Base-by-base conservation (phyloP, 352 stramenopile genomes). In the Nothophytophthora sp. region DNA sequence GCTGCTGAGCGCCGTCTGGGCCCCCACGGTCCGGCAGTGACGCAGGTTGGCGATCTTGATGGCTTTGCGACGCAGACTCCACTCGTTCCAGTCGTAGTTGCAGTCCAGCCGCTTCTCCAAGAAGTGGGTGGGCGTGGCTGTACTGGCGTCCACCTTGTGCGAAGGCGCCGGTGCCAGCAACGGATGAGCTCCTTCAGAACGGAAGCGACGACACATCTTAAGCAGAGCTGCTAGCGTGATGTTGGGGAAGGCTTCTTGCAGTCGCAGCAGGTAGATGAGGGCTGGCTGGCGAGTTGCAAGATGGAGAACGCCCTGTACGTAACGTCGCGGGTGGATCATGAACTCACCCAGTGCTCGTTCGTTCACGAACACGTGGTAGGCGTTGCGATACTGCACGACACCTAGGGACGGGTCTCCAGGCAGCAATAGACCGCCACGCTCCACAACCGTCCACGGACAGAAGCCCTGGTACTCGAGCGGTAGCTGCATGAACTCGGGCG, bases 61-160 rank as follows among this genome's bases (percentile, higher is more conserved):
- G 19, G 90, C 90, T 28, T 88, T 83, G 32, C 88, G 81, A 12
- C 93, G 77, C 36, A 98, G 69, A 43, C 77, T 89, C 94, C 94
- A 98, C 63, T 98, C 92, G 71, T 98, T 98, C 90, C 92, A 98
- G 42, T 96, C 83, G 67, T 98, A 98, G 35, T 84, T 81, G 52
- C 79, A 79, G 71, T 97, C 92, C 15, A 97, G 87, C 55, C 88
- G 64, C 64, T 92, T 96, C 42, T 98, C 88, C 5, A 96, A 46
- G 70, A 98, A 98, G 63, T 98, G 93, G 19, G 78, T 76, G 6
- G 93, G 94, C 24, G 93, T 98, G 50, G 82, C 75, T 25, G 90
- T 98, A 42, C 73, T 82, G 16, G 84, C 88, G 58, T 98, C 90
- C 6, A 90, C 70, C 65, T 92, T 95, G 30, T 82, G 77, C 2